Evolutionary conservation across 495 filamentous ascomycete species (phyloP), one percentile per base, ranked within the genome.

Genomic region (Podospora tetraspora): DNA sequence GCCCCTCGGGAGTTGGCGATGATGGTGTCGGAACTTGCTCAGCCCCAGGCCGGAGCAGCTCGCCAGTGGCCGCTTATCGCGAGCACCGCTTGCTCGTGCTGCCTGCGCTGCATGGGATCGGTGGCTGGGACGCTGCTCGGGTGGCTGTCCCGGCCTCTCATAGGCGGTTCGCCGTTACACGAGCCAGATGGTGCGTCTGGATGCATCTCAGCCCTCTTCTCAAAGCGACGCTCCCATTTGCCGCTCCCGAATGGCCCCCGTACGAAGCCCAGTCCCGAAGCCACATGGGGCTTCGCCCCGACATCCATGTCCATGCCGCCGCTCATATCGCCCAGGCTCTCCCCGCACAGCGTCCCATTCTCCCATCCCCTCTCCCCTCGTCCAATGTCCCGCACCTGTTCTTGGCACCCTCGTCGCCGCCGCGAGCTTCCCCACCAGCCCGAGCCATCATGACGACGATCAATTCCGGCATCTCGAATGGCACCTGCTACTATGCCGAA

Each of bases 401-500:
- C 60, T 30, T 30, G 60, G 25, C 24, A 62, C 27, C 60, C 60
- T 13, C 22, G 58, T 13, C 22, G 58, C 2, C 22, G 6, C 58
- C 3, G 22, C 58, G 58, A 60, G 22, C 24, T 62, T 62, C 60
- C 27, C 60, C 43, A 52, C 43, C 43, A 2, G 58, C 62, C 19
- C 62, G 60, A 37, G 34, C n/a, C 62, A 64, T 23, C 67, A 72
- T 72, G 70, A 27, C 63, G 16, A 23, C 61, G 8, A 56, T 58
- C 43, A 72, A 72, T 61, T 64, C 70, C 24, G 67, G 69, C 64
- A 66, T 72, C 32, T 59, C 67, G 9, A 72, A 72, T 57, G 70
- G 70, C 52, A 72, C 70, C 25, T 72, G 70, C 64, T 72, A 72
- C 61, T 72, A 69, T 43, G 63, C 70, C 29, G 70, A 72, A 23